These are phyloP conservation scores for Leucocoprinus leucothites DNA, from an alignment of 768 basidiomycete species.

Conservation along the genomic window DNA sequence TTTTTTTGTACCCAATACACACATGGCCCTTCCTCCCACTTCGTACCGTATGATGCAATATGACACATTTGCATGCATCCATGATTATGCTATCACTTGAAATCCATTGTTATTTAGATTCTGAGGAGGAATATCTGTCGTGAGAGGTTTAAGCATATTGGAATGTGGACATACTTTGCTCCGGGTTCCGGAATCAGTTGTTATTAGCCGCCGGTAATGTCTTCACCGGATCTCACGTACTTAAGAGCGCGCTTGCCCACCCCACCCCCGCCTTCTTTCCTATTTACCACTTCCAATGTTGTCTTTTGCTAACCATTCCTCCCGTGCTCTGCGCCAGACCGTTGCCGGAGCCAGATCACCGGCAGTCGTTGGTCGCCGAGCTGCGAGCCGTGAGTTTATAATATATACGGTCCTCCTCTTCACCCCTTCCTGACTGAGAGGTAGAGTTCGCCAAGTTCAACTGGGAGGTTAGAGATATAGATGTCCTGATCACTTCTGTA, in stretches of 20 bases:
- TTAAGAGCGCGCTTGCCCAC: background rate
- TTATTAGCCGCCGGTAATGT: conserved; percentile 7
- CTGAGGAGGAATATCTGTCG: background rate
- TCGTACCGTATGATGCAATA: conserved; percentile 43
- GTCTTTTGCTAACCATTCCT: conserved; percentile 4
- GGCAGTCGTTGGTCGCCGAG: conserved; percentile 6
- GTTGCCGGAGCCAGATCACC: conserved; percentile 5
- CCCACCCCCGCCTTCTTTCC: background rate
- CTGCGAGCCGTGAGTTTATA: conserved; percentile 16
- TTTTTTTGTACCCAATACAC: conserved; percentile 23
- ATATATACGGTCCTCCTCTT: background rate
- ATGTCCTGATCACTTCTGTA: background rate
- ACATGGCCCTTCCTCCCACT: conserved; percentile 30
- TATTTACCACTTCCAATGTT: conserved; percentile 1
- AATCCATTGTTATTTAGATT: background rate
- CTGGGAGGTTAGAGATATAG: conserved; percentile 36
- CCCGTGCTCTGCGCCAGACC: conserved; percentile 5
- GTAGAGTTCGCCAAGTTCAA: conserved; percentile 39
- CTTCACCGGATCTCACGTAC: conserved; percentile 10
- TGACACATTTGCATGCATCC: conserved; percentile 39
- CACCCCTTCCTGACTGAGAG: background rate
- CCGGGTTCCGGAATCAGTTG: conserved; percentile 1
- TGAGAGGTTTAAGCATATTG: background rate
- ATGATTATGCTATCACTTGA: conserved; percentile 18
- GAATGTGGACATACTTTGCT: background rate